Evolutionary conservation across 371 early-diverging fungal genomes (phyloP).

Genomic region (Neoconidiobolus thromboides): DNA sequence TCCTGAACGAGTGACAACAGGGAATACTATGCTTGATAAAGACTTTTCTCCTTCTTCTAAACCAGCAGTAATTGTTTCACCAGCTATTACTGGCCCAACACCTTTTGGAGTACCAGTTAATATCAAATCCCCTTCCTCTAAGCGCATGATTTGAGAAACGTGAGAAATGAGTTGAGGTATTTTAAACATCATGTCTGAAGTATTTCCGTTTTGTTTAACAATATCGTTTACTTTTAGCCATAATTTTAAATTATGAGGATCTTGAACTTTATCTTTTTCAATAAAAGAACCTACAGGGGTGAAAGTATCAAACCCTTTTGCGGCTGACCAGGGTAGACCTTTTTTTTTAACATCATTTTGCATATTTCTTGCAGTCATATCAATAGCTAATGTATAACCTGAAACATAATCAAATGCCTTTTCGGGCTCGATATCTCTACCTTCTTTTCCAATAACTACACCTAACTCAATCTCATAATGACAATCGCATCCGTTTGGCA

Average conservation of each 20-base stretch:
- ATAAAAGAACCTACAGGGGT: constrained; percentile 77
- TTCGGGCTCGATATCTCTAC: constrained; percentile 44
- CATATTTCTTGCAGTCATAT: constrained; percentile 79
- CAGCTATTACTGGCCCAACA: constrained; percentile 62
- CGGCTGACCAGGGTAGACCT: constrained; percentile 77
- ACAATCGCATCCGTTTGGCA: constrained; percentile 58
- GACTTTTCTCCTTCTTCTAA: neutral
- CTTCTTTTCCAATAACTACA: constrained; percentile 72
- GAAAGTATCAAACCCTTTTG: constrained; percentile 92
- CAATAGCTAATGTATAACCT: constrained; percentile 80
- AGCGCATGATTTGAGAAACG: constrained; percentile 63
- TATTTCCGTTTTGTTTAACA: constrained; percentile 61
- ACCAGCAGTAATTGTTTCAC: constrained; percentile 56
- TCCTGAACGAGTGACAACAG: constrained; percentile 6
- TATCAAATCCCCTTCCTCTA: constrained; percentile 63
- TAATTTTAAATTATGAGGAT: constrained; percentile 54
- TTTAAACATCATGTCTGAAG: constrained; percentile 79
- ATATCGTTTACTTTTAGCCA: constrained; percentile 67
- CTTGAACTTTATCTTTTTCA: constrained; percentile 39
- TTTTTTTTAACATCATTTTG: constrained; percentile 68
- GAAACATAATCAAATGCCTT: constrained; percentile 47
- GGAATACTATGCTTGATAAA: constrained; percentile 6
- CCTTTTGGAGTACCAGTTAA: constrained; percentile 69
- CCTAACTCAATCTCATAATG: constrained; percentile 94
- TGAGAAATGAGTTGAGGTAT: constrained; percentile 56